These are phyloP conservation scores for Daucus carota DNA, from an alignment of 129 eudicot genomes.

Conservation along the genomic window DNA sequence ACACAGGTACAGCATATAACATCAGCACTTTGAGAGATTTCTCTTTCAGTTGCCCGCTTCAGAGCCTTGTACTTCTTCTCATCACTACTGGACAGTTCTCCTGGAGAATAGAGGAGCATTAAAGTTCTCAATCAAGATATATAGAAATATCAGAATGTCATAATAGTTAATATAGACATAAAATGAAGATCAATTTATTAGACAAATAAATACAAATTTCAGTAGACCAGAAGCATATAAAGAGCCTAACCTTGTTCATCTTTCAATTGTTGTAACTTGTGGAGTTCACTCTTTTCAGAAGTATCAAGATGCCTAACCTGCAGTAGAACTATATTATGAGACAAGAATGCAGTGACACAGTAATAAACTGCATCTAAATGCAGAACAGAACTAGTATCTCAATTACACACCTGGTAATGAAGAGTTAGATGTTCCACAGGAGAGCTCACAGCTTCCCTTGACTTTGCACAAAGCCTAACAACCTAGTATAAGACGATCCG, in stretches of 20 bases:
- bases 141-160: background rate
- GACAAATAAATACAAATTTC: background rate
- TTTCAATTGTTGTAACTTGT: constrained; percentile 89
- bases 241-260: constrained; percentile 75
- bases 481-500: constrained; percentile 35
- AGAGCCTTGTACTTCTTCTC: constrained; percentile 77
- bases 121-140: background rate
- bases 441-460: constrained; percentile 97
- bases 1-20: constrained; percentile 87
- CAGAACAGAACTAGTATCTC: background rate
- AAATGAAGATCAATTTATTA: background rate
- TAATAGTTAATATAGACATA: background rate
- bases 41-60: constrained; percentile 83
- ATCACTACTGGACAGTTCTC: constrained; percentile 81
- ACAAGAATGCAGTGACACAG: background rate
- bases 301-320: constrained; percentile 96
- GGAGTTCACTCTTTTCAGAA: constrained; percentile 93
- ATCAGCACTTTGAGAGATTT: constrained; percentile 88
- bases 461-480: constrained; percentile 91
- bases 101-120: constrained; percentile 19
- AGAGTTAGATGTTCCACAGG: constrained; percentile 95
- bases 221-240: background rate
- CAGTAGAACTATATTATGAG: constrained; percentile 1
- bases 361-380: constrained; percentile 1
- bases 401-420: constrained; percentile 74